A percentile compares a stretch with the other conserved stretches of the same genome.
Evolutionary conservation across 2,329 filamentous ascomycete genomes (phyloP).

Genomic region (Acephala macrosclerotiorum): DNA sequence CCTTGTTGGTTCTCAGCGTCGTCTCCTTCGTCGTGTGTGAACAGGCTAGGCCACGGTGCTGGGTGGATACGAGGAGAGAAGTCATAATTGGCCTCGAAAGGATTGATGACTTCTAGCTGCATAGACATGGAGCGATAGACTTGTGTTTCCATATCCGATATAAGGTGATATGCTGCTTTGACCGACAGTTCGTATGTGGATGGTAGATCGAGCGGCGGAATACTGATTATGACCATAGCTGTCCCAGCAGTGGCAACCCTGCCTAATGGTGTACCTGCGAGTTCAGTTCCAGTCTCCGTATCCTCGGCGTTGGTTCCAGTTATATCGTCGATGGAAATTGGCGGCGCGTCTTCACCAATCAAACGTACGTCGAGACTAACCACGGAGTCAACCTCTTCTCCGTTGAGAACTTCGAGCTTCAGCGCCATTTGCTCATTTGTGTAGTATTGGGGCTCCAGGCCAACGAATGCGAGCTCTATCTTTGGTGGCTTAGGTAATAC

Average conservation of each 20-base stretch:
- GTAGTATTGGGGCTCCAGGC: constrained; percentile 77
- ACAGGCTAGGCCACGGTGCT: constrained; percentile 87
- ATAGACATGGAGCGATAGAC: constrained; percentile 77
- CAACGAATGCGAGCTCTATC: constrained; percentile 75
- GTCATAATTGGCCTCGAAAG: constrained; percentile 93
- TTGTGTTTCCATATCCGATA: constrained; percentile 80
- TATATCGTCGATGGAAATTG: constrained; percentile 49
- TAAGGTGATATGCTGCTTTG: constrained; percentile 78
- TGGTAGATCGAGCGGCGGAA: constrained; percentile 58
- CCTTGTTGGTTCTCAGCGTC: constrained; percentile 42
- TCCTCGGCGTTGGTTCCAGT: constrained; percentile 18
- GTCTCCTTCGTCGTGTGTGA: constrained; percentile 58
- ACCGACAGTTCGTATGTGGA: constrained; percentile 73
- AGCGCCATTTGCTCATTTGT: constrained; percentile 80
- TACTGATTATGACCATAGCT: constrained; percentile 53
- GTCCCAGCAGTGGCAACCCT: constrained; percentile 55
- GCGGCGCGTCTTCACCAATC: constrained; percentile 62
- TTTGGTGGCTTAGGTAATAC: constrained; percentile 92
- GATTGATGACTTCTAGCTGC: constrained; percentile 76
- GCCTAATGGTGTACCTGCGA: constrained; percentile 36
- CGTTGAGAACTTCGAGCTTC: constrained; percentile 76
- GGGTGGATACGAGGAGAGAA: constrained; percentile 80
- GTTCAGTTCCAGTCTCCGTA: constrained; percentile 8
- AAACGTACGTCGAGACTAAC: constrained; percentile 75
- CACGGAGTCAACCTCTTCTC: constrained; percentile 80